A percentile compares a stretch with the other conserved stretches of the same genome.
Evolutionary conservation across 73 alveolate species (phyloP).

Genomic region (Paramecium tetraurelia): DNA sequence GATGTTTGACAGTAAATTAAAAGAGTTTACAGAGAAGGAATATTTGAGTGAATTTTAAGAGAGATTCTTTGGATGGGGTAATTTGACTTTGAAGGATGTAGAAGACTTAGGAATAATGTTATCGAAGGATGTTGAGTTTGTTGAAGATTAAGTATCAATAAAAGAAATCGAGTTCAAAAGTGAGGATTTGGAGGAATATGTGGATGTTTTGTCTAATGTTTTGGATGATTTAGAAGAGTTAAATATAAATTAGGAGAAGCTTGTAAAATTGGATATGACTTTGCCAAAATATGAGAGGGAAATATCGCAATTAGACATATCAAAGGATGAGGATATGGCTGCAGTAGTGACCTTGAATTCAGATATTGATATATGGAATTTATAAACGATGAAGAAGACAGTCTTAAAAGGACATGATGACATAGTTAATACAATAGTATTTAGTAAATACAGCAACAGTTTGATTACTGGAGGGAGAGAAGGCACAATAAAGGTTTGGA

Average conservation of each 20-base stretch:
- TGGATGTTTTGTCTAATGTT: background rate
- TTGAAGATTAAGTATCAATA: background rate
- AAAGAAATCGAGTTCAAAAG: background rate
- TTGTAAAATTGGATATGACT: background rate
- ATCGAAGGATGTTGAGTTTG: background rate
- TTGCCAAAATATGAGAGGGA: constrained; percentile 15
- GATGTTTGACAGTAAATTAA: background rate
- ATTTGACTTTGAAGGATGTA: background rate
- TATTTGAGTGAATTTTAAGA: background rate
- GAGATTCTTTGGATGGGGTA: background rate
- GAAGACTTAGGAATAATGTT: background rate
- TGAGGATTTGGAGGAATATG: background rate
- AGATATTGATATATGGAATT: background rate
- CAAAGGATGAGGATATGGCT: background rate
- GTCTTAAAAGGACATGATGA: background rate
- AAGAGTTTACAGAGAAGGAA: background rate
- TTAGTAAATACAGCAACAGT: background rate
- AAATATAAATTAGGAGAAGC: background rate
- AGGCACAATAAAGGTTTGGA: background rate
- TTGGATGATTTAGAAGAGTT: background rate
- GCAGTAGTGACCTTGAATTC: background rate
- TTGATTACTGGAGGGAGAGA: background rate
- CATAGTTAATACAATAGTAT: background rate
- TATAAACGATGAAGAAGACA: background rate
- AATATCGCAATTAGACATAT: background rate